Evolutionary conservation across 768 basidiomycete species (phyloP), one percentile per base, ranked within the genome.

Genomic region (Macrocybe gigantea): DNA sequence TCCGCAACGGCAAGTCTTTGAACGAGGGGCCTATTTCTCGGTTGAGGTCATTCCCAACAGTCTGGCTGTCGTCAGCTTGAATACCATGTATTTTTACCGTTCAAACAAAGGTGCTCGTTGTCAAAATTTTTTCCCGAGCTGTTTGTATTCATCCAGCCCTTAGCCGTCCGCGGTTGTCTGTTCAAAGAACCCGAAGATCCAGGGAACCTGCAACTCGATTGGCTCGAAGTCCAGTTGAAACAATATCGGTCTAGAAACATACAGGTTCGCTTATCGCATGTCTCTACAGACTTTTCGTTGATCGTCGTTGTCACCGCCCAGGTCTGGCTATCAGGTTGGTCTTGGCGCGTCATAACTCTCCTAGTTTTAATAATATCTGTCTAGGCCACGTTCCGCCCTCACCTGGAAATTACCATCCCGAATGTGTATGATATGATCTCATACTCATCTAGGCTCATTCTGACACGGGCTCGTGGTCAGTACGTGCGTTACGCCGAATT

Each of bases 21-120:
- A 86, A 52, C 75, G 88, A 33, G 92, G 93, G n/a, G 89, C 83
- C 13, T 94, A 94, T 66, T 94, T 74, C 57, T 74, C 86, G 2
- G 71, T 77, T 34, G 91, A 93, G 56, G 85, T 94, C 37, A 79
- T 94, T 31, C 85, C 88, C 0, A 74, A 82, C 52, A 58, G 79
- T 48, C 56, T 93, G 35, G 89, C 88, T 8, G 87, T 84, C 42
- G 82, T 96, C 59, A 86, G 85, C 54, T 69, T 94, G 44, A 96
- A 93, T 64, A 93, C 92, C 0, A 78, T 94, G 68, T 94, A 89
- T 67, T 93, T 89, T 69, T 94, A 87, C 63, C 87, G 90, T 61
- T 82, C 86, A 10, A 93, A 93, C 64, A 88, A 88, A 70, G 85
- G 89, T 85, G 45, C 38, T 39, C 12, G 36, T 49, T 37, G 13